These are phyloP conservation scores for Candida tetrigidarum DNA, from an alignment of 1,139 yeast genomes.

Conservation along the genomic window DNA sequence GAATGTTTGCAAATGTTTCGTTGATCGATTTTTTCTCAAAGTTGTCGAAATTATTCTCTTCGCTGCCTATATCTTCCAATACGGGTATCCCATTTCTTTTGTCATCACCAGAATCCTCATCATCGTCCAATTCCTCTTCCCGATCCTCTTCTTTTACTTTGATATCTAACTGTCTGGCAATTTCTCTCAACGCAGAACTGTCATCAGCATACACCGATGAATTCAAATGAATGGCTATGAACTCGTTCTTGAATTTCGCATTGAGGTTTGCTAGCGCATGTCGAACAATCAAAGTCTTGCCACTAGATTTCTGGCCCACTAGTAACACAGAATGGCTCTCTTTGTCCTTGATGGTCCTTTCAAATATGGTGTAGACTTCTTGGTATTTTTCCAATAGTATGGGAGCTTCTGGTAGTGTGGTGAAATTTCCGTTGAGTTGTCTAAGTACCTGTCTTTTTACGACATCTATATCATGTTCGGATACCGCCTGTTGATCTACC, in stretches of 20 bases:
- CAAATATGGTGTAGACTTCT: conserved; percentile 60
- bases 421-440: conserved; percentile 28
- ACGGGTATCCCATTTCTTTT: background rate
- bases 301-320: conserved; percentile 81
- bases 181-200: conserved; percentile 76
- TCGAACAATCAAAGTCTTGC: conserved; percentile 71
- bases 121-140: background rate
- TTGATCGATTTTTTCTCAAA: conserved; percentile 48
- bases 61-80: conserved; percentile 9
- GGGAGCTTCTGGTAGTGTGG: conserved; percentile 20
- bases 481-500: background rate
- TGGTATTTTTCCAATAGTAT: conserved; percentile 36
- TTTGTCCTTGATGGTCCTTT: conserved; percentile 65
- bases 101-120: conserved; percentile 17
- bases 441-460: conserved; percentile 23
- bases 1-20: conserved; percentile 44
- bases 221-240: conserved; percentile 64
- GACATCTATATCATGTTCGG: conserved; percentile 18
- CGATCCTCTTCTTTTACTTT: conserved; percentile 27
- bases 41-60: conserved; percentile 34
- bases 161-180: conserved; percentile 79
- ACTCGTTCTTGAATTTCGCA: conserved; percentile 44
- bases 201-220: conserved; percentile 82
- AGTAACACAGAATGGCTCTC: conserved; percentile 84
- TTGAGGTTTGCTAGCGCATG: conserved; percentile 56